phyloP scores from a whole-genome alignment of 148 eudicot genomes.

The Cornus kousa region DNA sequence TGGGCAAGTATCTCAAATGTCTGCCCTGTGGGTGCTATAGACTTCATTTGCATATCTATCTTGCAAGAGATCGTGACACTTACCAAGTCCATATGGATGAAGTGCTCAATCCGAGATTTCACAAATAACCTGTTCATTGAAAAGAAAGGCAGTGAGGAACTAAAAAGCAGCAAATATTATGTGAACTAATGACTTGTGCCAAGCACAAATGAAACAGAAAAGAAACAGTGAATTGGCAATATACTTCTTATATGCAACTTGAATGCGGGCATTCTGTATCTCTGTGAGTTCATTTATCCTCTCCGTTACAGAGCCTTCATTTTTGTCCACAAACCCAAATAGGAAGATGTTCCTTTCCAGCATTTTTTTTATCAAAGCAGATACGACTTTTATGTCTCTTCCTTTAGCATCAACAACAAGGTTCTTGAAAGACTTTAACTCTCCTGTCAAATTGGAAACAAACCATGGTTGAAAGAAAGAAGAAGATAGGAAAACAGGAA shows the following conservation, averaged over 20 bases:
- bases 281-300: constrained; percentile 59
- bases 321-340: constrained; percentile 60
- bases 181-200: not conserved
- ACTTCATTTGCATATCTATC: not conserved
- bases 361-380: constrained; percentile 59
- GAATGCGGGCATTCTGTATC: constrained; percentile 59
- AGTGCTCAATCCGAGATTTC: constrained; percentile 39
- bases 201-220: constrained; percentile 4
- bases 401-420: constrained; percentile 61
- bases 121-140: constrained; percentile 43
- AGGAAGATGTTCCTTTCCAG: constrained; percentile 65
- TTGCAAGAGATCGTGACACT: constrained; percentile 4
- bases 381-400: constrained; percentile 41
- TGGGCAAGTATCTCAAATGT: not conserved
- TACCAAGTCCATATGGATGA: constrained; percentile 73
- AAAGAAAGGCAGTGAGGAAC: constrained; percentile 4
- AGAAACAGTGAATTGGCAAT: constrained; percentile 12
- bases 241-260: constrained; percentile 62
- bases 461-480: constrained; percentile 5
- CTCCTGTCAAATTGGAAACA: constrained; percentile 44
- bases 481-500: not conserved
- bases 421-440: constrained; percentile 47
- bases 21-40: not conserved
- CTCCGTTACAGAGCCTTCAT: constrained; percentile 59
- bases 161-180: not conserved